Base-by-base conservation (phyloP, 352 stramenopile genomes). In the Phytophthora kernoviae region DNA sequence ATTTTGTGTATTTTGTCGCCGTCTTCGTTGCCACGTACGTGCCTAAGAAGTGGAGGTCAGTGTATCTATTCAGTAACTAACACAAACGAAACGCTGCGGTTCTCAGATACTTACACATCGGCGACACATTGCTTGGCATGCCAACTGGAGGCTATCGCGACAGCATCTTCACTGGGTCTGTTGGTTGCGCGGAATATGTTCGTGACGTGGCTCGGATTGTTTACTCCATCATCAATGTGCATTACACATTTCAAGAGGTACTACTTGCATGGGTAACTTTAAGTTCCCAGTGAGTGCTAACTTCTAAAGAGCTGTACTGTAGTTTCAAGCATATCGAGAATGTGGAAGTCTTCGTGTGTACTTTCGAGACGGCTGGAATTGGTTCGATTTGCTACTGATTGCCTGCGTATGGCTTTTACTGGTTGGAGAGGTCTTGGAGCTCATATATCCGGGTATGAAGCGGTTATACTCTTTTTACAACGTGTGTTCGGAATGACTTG, bases 361-460 rank as follows among this genome's bases (percentile, higher is more conserved):
- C 46, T 74, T 91, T 5, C 63, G 74, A 36, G 81, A 93, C 41
- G 79, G 79, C 10, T 93, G 84, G 84, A 93, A 89, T 45, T 87
- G 73, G 64, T 93, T 91, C 40, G 81, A 93, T 42, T 49, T 90
- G 15, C 46, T 93, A 2, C 84, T 89, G 40, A 90, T 93, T 56
- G 34, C 54, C 11, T 90, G 80, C 39, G 77, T 93, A 3, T 91
- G 84, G 84, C 52, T 91, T 22, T 56, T 91, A 4, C 47, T 89
- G 15, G 51, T 68, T 5, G 81, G 75, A 1, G 84, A 93, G 21
- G 30, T 88, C 15, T 45, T 75, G 14, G 69, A 79, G 20, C 69
- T 86, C 21, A 39, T 82, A 37, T 51, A 27, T 30, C 52, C 68
- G 39, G 60, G 65, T 50, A 54, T 5, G 44, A 49, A 15, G n/a